Evolutionary conservation across 805 yeast species (phyloP).

Genomic region (Torulaspora franciscae): DNA sequence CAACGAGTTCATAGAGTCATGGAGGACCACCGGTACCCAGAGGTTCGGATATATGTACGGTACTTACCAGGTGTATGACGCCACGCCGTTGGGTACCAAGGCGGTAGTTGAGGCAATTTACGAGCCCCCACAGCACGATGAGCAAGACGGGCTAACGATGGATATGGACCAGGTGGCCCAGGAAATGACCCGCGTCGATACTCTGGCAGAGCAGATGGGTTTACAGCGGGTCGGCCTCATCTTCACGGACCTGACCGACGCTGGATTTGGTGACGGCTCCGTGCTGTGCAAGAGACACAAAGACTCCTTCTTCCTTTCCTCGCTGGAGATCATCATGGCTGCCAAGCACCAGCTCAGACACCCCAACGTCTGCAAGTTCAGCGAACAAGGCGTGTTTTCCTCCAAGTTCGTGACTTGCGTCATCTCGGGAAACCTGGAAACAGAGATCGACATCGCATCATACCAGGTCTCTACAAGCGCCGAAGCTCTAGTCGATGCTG

Average conservation of each 20-base stretch:
- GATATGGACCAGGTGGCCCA: constrained; percentile 37
- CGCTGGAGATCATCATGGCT: constrained; percentile 82
- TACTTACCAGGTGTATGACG: constrained; percentile 65
- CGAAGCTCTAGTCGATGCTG: constrained; percentile 83
- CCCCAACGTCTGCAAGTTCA: constrained; percentile 61
- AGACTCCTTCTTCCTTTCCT: constrained; percentile 82
- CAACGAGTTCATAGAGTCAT: constrained; percentile 78
- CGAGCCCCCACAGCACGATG: constrained; percentile 87
- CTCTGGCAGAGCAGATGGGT: constrained; percentile 55
- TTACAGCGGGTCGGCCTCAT: constrained; percentile 72
- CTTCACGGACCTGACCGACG: constrained; percentile 84
- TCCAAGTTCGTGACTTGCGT: constrained; percentile 94
- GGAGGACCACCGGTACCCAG: constrained; percentile 88
- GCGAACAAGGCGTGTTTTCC: constrained; percentile 61
- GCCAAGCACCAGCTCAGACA: constrained; percentile 66
- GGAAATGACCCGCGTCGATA: constrained; percentile 48
- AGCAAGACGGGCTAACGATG: constrained; percentile 77
- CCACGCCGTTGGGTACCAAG: constrained; percentile 81
- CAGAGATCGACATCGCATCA: constrained; percentile 85
- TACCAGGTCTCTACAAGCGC: constrained; percentile 88
- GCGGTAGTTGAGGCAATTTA: constrained; percentile 91
- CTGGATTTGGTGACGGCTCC: constrained; percentile 81
- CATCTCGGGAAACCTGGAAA: constrained; percentile 78
- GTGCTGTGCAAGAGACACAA: constrained; percentile 91
- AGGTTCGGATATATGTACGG: constrained; percentile 86